Conservation (phyloP, 805 yeast species). For the Sugiyamaella americana region DNA sequence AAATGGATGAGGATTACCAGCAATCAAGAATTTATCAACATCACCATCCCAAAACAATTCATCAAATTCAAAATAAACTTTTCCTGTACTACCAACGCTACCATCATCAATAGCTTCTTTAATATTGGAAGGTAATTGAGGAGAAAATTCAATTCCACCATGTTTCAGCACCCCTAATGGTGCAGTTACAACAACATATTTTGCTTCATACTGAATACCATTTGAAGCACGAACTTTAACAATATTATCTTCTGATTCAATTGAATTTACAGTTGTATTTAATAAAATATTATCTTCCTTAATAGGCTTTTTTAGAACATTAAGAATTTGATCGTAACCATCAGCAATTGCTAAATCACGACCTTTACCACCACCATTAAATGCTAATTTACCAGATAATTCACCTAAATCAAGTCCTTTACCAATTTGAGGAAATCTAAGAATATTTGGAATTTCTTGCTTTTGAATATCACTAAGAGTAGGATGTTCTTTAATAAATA, state of each 20-base stretch:
- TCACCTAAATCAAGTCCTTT: constrained; percentile 65
- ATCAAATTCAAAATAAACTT: constrained; percentile 64
- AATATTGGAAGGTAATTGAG: constrained; percentile 42
- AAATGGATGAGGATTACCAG: constrained; percentile 48
- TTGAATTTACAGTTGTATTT: constrained; percentile 39
- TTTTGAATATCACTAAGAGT: constrained; percentile 35
- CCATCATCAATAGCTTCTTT: constrained; percentile 41
- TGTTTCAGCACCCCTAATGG: constrained; percentile 67
- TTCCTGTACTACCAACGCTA: constrained; percentile 65
- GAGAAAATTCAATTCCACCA: constrained; percentile 44
- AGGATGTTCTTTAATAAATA: constrained; percentile 37
- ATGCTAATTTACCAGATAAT: constrained; percentile 57
- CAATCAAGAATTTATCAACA: constrained; percentile 42
- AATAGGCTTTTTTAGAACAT: constrained; percentile 38
- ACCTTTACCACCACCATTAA: constrained; percentile 61
- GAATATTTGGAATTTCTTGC: constrained; percentile 45
- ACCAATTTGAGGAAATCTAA: constrained; percentile 67
- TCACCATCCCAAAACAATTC: constrained; percentile 52
- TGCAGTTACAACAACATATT: constrained; percentile 64
- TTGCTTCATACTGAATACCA: constrained; percentile 34
- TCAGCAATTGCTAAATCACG: constrained; percentile 64
- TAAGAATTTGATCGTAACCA: constrained; percentile 51
- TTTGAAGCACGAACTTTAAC: constrained; percentile 24
- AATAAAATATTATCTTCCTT: constrained; percentile 33
- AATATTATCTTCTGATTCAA: constrained; percentile 28